A percentile compares a stretch with the other conserved stretches of the same genome.
These are phyloP conservation scores for Rhynchospora tenuis DNA, from an alignment of 176 grass and related monocot species.

Conservation along the genomic window DNA sequence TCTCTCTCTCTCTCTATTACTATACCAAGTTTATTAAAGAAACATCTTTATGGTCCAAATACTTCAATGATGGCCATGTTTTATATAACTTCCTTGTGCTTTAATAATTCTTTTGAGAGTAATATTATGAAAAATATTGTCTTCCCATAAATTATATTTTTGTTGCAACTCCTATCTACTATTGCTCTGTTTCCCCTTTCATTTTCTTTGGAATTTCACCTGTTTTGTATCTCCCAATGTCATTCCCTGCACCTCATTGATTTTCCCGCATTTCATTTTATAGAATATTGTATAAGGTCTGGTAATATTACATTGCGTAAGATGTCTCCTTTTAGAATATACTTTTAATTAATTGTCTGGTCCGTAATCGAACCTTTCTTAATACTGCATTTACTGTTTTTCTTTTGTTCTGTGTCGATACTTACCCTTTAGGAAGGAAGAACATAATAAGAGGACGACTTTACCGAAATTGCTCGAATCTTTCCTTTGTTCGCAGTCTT, in stretches of 20 bases:
- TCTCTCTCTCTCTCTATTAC: neutral
- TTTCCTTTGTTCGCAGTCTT: neutral
- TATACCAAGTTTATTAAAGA: neutral
- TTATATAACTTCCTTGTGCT: neutral
- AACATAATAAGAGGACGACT: neutral
- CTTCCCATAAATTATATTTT: neutral
- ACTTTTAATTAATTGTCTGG: neutral
- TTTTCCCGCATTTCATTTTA: neutral
- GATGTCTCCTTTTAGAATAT: neutral
- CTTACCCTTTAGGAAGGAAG: neutral
- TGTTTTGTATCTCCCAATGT: neutral
- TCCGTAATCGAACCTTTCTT: neutral
- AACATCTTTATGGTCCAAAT: neutral
- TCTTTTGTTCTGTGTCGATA: neutral
- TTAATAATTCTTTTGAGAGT: neutral
- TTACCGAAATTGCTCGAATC: neutral
- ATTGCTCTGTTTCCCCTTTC: neutral
- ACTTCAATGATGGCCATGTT: neutral
- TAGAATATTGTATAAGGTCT: neutral
- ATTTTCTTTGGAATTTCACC: neutral
- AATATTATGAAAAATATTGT: neutral
- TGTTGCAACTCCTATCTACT: neutral
- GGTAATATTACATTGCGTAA: neutral
- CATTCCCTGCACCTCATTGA: neutral
- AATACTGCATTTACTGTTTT: neutral